phyloP scores from a whole-genome alignment of 805 yeast species.

The Wickerhamiella sergipiensis region DNA sequence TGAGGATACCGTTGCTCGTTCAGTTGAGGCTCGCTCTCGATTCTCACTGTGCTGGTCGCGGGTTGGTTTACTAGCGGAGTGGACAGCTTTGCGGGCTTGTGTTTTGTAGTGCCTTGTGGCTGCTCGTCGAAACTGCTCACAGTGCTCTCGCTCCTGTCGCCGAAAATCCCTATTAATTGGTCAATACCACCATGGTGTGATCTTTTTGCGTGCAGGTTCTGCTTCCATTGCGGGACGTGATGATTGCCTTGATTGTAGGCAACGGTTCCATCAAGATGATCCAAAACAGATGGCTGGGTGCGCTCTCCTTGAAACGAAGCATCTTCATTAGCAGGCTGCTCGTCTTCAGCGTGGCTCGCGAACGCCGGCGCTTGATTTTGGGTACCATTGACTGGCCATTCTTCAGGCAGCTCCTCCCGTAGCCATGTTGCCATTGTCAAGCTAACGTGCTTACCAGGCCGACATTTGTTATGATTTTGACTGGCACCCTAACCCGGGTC shows the following conservation, averaged over 20 bases:
- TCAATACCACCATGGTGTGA: background rate
- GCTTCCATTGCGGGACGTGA: background rate
- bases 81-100: no score
- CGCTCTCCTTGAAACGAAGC: background rate
- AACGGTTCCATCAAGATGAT: background rate
- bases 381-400: conserved; percentile 11
- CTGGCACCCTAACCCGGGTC: background rate
- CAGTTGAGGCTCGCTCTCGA: no score
- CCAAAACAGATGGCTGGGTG: conserved; percentile 6
- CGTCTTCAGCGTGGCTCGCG: background rate
- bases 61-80: no score
- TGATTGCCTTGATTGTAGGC: background rate
- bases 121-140: background rate
- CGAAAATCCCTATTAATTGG: background rate
- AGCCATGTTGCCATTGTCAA: conserved; percentile 8
- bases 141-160: background rate
- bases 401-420: conserved; percentile 13
- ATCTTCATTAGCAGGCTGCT: background rate
- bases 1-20: no score
- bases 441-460: background rate
- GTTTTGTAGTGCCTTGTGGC: background rate
- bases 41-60: no score
- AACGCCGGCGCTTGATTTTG: background rate
- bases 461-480: background rate
- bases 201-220: background rate